These are phyloP conservation scores for Mesostigma viride DNA, from an alignment of 139 green algal genomes.

Conservation along the genomic window DNA sequence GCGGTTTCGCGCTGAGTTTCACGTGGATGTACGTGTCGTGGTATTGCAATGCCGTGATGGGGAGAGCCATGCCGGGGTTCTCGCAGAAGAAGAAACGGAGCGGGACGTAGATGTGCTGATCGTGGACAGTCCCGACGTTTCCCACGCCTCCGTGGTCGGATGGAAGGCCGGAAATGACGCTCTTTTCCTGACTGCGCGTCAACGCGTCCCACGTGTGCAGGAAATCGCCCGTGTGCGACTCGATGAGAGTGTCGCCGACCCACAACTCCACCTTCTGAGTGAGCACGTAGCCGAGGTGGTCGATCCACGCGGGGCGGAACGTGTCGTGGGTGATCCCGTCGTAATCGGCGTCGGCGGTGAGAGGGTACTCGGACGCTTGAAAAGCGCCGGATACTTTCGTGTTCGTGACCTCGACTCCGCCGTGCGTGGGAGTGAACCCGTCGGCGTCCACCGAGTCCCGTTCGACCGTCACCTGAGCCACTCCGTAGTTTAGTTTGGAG, in stretches of 20 bases:
- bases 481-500: too few relatives aligned
- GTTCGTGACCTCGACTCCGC: not conserved
- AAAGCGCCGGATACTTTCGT: not conserved
- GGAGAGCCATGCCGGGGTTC: too few relatives aligned
- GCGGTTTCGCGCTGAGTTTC: too few relatives aligned
- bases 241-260: not conserved
- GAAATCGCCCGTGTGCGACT: not conserved
- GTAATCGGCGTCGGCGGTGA: not conserved
- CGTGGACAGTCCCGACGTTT: too few relatives aligned
- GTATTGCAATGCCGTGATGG: too few relatives aligned
- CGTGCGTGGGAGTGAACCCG: not conserved
- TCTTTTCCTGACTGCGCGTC: not conserved
- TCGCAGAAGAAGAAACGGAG: too few relatives aligned
- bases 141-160: too few relatives aligned
- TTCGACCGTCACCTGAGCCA: not conserved
- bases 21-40: too few relatives aligned
- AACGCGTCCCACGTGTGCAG: not conserved
- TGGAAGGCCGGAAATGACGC: too few relatives aligned
- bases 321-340: not conserved
- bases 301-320: not conserved
- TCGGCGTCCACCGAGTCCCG: not conserved
- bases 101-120: too few relatives aligned
- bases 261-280: not conserved
- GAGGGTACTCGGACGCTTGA: not conserved
- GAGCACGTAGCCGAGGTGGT: not conserved